A percentile compares a stretch with the other conserved stretches of the same genome.
Conservation (phyloP, 2,329 filamentous ascomycete genomes). For the Ophiostoma triangulosporum region DNA sequence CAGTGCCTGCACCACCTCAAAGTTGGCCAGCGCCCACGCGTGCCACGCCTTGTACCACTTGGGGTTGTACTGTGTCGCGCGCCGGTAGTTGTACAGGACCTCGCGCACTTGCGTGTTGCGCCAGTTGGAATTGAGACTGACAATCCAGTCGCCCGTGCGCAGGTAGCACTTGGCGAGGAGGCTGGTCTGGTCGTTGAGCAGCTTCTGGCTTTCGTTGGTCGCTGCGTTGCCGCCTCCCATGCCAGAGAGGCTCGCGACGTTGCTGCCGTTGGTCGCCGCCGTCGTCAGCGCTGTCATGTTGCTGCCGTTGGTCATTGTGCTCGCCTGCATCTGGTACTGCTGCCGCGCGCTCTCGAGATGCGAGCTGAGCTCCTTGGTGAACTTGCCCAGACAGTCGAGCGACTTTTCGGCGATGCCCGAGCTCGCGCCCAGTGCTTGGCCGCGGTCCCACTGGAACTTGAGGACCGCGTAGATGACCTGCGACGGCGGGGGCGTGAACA, state of each 20-base stretch:
- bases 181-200: constrained; percentile 46
- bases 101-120: constrained; percentile 74
- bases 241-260: constrained; percentile 19
- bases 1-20: constrained; percentile 85
- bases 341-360: constrained; percentile 39
- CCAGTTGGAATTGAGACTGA: constrained; percentile 79
- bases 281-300: constrained; percentile 8
- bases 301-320: constrained; percentile 18
- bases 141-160: constrained; percentile 93
- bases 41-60: constrained; percentile 99
- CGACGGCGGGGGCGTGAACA: constrained; percentile 31
- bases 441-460: constrained; percentile 91
- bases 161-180: constrained; percentile 92
- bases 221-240: constrained; percentile 17
- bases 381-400: constrained; percentile 44
- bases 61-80: constrained; percentile 86
- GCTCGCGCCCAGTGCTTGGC: constrained; percentile 38
- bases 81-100: constrained; percentile 78
- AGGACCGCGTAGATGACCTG: constrained; percentile 92
- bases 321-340: constrained; percentile 33
- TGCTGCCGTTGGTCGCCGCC: constrained; percentile 18
- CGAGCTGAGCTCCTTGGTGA: constrained; percentile 45
- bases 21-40: constrained; percentile 95
- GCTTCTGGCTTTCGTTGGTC: constrained; percentile 36
- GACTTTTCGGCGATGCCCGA: constrained; percentile 39